Evolutionary conservation across 1,139 yeast species (phyloP).

Genomic region (Geotrichum siamense): DNA sequence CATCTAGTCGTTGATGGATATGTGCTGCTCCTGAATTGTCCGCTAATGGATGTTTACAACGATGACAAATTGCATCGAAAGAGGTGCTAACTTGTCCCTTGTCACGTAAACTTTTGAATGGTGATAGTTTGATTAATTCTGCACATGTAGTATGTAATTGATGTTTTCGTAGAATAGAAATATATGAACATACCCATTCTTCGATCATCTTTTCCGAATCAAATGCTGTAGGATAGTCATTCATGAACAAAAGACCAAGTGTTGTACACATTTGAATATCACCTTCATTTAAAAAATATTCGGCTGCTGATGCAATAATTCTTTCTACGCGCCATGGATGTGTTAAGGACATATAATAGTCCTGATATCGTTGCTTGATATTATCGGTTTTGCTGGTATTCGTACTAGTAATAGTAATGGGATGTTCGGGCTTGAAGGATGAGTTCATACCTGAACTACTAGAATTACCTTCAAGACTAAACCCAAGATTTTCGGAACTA

Average conservation of each 20-base stretch:
- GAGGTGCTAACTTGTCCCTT: slow-evolving; percentile 49
- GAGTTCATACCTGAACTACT: neutral
- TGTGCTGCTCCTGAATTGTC: slow-evolving; percentile 46
- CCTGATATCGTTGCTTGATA: slow-evolving; percentile 10
- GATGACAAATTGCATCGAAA: slow-evolving; percentile 59
- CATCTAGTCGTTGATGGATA: neutral
- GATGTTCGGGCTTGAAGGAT: neutral
- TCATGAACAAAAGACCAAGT: slow-evolving; percentile 50
- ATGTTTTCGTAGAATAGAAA: slow-evolving; percentile 49
- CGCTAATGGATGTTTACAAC: slow-evolving; percentile 55
- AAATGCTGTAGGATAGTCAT: slow-evolving; percentile 34
- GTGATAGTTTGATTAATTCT: slow-evolving; percentile 44
- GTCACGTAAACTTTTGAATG: slow-evolving; percentile 41
- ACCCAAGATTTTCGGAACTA: neutral
- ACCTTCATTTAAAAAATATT: slow-evolving; percentile 55
- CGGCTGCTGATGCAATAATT: slow-evolving; percentile 43
- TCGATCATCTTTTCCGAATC: slow-evolving; percentile 32
- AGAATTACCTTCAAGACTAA: neutral
- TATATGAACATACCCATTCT: slow-evolving; percentile 54
- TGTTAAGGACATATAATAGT: slow-evolving; percentile 32
- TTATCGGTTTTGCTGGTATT: slow-evolving; percentile 1
- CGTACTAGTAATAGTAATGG: neutral
- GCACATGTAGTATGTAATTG: slow-evolving; percentile 53
- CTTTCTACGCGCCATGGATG: slow-evolving; percentile 46
- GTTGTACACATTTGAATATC: slow-evolving; percentile 59